phyloP scores from a whole-genome alignment of 2,329 filamentous ascomycete genomes.

The Davidsoniella virescens region DNA sequence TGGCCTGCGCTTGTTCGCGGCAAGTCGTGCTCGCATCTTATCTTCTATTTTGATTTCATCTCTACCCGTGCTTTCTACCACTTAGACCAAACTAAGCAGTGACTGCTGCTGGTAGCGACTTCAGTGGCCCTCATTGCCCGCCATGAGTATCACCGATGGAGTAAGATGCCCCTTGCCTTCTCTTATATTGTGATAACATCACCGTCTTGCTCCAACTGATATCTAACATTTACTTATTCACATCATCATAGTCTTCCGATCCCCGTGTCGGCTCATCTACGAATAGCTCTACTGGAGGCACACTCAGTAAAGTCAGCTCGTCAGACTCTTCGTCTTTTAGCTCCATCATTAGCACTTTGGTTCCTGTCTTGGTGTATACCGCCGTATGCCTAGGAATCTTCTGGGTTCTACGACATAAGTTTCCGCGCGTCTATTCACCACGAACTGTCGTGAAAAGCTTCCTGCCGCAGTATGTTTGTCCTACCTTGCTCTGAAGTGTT shows the following conservation, averaged over 20 bases:
- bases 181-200: neutral
- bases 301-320: slow-evolving; percentile 21
- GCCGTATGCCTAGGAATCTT: slow-evolving; percentile 35
- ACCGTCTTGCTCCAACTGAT: neutral
- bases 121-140: neutral
- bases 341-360: slow-evolving; percentile 24
- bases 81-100: no score
- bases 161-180: slow-evolving; percentile 1
- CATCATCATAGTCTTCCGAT: slow-evolving; percentile 18
- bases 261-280: slow-evolving; percentile 28
- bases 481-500: neutral
- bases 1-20: slow-evolving; percentile 1
- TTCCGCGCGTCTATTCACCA: slow-evolving; percentile 38
- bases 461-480: slow-evolving; percentile 28
- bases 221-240: neutral
- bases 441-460: slow-evolving; percentile 34
- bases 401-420: slow-evolving; percentile 30
- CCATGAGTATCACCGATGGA: slow-evolving; percentile 6
- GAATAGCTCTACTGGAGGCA: slow-evolving; percentile 24
- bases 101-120: no score
- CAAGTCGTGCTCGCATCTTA: neutral
- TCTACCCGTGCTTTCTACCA: no score
- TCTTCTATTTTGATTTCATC: no score
- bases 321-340: slow-evolving; percentile 21
- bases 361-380: slow-evolving; percentile 36